A percentile compares a stretch with the other conserved stretches of the same genome.
Evolutionary conservation across 495 filamentous ascomycete genomes (phyloP).

Genomic region (Penicillium flavigenum): DNA sequence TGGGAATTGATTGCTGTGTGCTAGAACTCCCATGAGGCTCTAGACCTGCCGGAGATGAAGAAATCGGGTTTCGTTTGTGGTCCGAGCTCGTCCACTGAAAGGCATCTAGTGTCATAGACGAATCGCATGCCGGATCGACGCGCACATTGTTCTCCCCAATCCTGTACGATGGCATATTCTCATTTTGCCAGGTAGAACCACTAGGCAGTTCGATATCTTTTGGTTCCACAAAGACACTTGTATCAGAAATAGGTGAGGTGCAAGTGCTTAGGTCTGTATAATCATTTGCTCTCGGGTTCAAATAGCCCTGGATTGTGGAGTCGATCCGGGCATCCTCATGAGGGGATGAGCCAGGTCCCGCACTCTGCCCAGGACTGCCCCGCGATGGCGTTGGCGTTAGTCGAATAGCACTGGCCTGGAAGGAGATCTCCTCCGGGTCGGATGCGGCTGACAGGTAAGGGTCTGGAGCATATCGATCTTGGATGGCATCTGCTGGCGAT

Average conservation of each 20-base stretch:
- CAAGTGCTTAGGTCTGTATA: slow-evolving; percentile 14
- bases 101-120: slow-evolving; percentile 10
- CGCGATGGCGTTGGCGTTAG: slow-evolving; percentile 37
- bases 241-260: slow-evolving; percentile 14
- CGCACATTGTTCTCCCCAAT: not conserved
- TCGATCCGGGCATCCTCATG: slow-evolving; percentile 17
- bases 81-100: slow-evolving; percentile 21
- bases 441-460: slow-evolving; percentile 42
- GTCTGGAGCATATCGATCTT: slow-evolving; percentile 30
- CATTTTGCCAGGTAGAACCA: slow-evolving; percentile 14
- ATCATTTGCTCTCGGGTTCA: slow-evolving; percentile 17
- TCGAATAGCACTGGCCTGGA: slow-evolving; percentile 38
- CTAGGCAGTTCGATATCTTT: slow-evolving; percentile 22
- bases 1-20: not conserved
- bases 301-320: slow-evolving; percentile 18
- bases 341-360: slow-evolving; percentile 13
- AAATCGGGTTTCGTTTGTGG: slow-evolving; percentile 15
- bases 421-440: slow-evolving; percentile 42
- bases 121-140: slow-evolving; percentile 9
- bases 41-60: slow-evolving; percentile 4
- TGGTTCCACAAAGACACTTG: slow-evolving; percentile 17
- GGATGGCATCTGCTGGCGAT: slow-evolving; percentile 23
- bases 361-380: slow-evolving; percentile 21
- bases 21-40: not conserved
- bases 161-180: slow-evolving; percentile 7